Base-by-base conservation (phyloP, 805 yeast genomes). In the Naumovozyma baii region DNA sequence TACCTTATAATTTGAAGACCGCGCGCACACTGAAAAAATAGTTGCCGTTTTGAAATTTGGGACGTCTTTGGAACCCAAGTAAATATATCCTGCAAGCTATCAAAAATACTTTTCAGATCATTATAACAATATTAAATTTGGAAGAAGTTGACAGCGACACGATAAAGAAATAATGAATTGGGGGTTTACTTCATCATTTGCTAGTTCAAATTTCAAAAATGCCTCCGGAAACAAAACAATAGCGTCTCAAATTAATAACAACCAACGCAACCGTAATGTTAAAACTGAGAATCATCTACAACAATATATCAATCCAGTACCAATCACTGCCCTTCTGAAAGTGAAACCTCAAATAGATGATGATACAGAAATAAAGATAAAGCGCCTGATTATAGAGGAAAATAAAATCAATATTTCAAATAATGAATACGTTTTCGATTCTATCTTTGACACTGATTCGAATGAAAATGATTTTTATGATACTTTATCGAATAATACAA, bases 361-460 rank as follows among this genome's bases (percentile, higher is more conserved):
- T n/a, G 15, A 22, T 15, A 26, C 31, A 7, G 32, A 22, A 33
- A 33, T 14, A 9, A n/a, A 19, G 12, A 20, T 25, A 13, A 19
- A 14, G 18, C 36, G 18, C 19, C 14, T 18, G 3, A 15, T 12
- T 7, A 13, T 28, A n/a, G 5, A 12, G 29, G 22, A 5, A 2
- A 5, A 19, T 10, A 22, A 22, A 7, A 22, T 22, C 26, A 10
- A 7, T 22, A 10, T 22, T 7, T 22, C 26, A 7, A 18, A 38
- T 9, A 26, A 18, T 19, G 8, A 9, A 3, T 42, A 29, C 20
- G 4, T 29, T 5, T 65, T 69, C 1, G 51, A 54, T 1, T 45
- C 79, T 2, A 46, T 71, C 1, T 95, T 85, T 54, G 51, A 52
- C 2, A 76, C 75, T 3, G 64, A 83, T 4, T 82, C 79, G 51